Conservation (phyloP, 139 green algal species). For the Tetraselmis striata region DNA sequence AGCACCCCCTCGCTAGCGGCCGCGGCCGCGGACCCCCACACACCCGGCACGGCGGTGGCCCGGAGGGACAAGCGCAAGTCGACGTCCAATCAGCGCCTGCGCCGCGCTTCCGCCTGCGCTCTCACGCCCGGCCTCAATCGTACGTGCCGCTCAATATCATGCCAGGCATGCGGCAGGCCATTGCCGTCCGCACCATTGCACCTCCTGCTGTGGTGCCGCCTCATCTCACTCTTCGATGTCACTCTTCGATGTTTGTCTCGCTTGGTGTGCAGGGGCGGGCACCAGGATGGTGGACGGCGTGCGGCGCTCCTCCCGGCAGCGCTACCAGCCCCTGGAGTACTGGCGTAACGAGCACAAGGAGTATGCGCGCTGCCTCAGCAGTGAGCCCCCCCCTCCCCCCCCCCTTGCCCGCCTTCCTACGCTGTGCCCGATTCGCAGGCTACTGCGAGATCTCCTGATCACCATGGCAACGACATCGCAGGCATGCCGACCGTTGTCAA, state of each 20-base stretch:
- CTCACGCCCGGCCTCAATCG: background rate
- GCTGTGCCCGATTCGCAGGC: too few species aligned
- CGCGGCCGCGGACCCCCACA: background rate
- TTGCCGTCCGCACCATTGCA: too few species aligned
- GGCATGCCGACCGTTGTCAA: constrained; percentile 23
- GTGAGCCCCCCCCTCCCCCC: constrained; percentile 11
- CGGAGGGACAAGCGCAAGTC: background rate
- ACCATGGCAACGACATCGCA: background rate
- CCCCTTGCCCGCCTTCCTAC: background rate
- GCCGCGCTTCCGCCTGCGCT: background rate
- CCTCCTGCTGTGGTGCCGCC: too few species aligned
- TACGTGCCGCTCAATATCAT: background rate
- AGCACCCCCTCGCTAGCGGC: background rate
- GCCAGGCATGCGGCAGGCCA: too few species aligned
- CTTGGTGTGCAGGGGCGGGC: constrained; percentile 23
- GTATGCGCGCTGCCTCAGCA: constrained; percentile 29
- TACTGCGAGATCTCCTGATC: background rate
- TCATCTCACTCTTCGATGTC: too few species aligned
- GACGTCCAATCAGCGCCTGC: background rate
- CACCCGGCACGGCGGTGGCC: too few species aligned
- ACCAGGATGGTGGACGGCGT: constrained; percentile 22
- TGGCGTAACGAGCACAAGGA: constrained; percentile 49
- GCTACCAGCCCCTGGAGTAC: constrained; percentile 38
- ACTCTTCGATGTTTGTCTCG: too few species aligned
- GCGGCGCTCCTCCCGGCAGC: constrained; percentile 32